A percentile compares a stretch with the other conserved stretches of the same genome.
Conservation (phyloP, 495 filamentous ascomycete species). For the Aspergillus mulundensis region DNA sequence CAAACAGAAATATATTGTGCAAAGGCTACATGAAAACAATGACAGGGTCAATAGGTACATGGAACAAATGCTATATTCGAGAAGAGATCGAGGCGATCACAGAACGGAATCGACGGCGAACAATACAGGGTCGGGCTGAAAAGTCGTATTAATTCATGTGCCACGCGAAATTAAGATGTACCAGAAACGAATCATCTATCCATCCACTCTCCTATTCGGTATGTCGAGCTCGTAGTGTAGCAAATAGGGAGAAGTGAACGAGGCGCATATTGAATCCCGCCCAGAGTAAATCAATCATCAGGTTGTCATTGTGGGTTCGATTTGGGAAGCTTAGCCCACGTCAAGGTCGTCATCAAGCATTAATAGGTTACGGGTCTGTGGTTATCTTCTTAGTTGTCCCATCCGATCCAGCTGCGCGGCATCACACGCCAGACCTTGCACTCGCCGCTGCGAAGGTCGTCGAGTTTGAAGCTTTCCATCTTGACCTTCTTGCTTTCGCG, state of each 20-base stretch:
- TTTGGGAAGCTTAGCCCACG: not conserved
- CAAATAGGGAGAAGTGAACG: slow-evolving; percentile 3
- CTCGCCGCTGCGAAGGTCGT: slow-evolving; percentile 87
- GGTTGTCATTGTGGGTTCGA: slow-evolving; percentile 1
- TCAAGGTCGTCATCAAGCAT: slow-evolving; percentile 15
- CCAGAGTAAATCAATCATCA: slow-evolving; percentile 10
- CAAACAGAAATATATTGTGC: not conserved
- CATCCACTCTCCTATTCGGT: slow-evolving; percentile 9
- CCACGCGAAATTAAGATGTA: slow-evolving; percentile 22
- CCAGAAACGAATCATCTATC: slow-evolving; percentile 25
- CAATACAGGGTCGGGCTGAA: slow-evolving; percentile 1
- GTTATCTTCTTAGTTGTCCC: slow-evolving; percentile 49
- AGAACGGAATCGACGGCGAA: slow-evolving; percentile 5
- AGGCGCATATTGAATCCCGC: not conserved
- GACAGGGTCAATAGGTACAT: slow-evolving; percentile 21
- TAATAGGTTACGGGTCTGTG: slow-evolving; percentile 4
- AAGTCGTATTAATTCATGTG: slow-evolving; percentile 15
- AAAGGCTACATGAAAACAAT: slow-evolving; percentile 5
- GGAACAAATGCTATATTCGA: slow-evolving; percentile 24
- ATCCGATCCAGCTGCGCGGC: slow-evolving; percentile 87
- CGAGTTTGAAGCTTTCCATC: slow-evolving; percentile 87
- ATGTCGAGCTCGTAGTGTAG: not conserved
- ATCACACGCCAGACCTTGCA: slow-evolving; percentile 98
- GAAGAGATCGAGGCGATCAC: slow-evolving; percentile 5
- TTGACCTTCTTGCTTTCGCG: slow-evolving; percentile 93